Evolutionary conservation across 75 land plant species (phyloP).

Genomic region (Pinus albicaulis): DNA sequence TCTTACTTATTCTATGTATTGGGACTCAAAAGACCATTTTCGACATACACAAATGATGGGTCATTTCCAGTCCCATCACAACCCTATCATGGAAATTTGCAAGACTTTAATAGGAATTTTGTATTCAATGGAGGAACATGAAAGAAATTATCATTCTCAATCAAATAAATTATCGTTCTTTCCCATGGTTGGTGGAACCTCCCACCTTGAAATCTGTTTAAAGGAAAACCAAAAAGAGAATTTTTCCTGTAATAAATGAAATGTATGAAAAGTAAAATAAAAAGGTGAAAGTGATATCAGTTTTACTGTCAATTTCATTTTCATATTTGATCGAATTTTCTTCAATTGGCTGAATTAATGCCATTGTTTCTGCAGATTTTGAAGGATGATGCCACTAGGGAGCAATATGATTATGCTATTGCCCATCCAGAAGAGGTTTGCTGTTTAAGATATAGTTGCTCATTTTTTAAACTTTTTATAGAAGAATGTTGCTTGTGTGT

Average conservation of each 20-base stretch:
- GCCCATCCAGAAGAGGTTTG: conserved; percentile 97
- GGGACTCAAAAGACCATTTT: no score
- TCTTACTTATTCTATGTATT: no score
- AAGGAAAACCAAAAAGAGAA: not conserved
- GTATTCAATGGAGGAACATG: not conserved
- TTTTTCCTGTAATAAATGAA: not conserved
- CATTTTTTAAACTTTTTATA: no score
- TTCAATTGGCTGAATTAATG: not conserved
- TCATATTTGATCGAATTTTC: not conserved
- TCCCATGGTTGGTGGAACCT: not conserved
- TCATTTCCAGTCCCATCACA: no score
- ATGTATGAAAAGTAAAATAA: not conserved
- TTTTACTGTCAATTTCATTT: not conserved
- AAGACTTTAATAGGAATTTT: not conserved
- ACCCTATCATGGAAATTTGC: not conserved
- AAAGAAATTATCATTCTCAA: no score
- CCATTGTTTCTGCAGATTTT: conserved; percentile 60
- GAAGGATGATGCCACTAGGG: conserved; percentile 90
- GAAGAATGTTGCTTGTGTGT: no score
- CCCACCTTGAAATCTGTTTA: not conserved
- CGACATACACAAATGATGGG: no score
- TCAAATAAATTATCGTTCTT: not conserved
- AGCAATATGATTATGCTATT: conserved; percentile 98
- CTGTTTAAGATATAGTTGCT: no score
- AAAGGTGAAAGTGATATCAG: not conserved